Evolutionary conservation across 345 rosid species (phyloP).

Genomic region (Gossypium sturtianum): DNA sequence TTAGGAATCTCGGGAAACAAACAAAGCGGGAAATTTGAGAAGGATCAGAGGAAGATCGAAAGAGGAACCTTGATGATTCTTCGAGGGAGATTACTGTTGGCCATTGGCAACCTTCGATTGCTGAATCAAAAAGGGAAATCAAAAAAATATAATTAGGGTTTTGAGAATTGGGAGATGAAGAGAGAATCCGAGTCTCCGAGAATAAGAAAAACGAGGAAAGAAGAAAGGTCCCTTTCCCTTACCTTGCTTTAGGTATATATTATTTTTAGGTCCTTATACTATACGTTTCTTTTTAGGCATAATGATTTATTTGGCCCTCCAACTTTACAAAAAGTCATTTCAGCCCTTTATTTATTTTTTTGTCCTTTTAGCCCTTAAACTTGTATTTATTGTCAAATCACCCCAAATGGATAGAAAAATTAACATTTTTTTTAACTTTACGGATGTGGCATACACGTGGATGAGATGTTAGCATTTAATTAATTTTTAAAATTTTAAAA

Average conservation of each 20-base stretch:
- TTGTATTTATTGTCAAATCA: no score
- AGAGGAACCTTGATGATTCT: slow-evolving; percentile 87
- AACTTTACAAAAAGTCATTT: no score
- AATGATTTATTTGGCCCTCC: no score
- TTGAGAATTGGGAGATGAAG: slow-evolving; percentile 14
- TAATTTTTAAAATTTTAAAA: no score
- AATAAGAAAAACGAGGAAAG: not conserved
- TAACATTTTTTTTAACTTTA: no score
- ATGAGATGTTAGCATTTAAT: no score
- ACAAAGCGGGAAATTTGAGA: slow-evolving; percentile 3
- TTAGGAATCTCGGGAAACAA: not conserved
- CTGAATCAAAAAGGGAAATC: not conserved
- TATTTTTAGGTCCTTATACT: no score
- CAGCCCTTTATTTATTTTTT: no score
- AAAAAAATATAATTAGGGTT: slow-evolving; percentile 5
- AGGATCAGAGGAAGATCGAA: slow-evolving; percentile 20
- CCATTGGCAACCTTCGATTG: slow-evolving; percentile 42
- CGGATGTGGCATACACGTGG: no score
- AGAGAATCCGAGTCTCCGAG: not conserved
- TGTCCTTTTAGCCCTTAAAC: no score
- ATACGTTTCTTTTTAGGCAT: no score
- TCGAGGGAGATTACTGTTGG: slow-evolving; percentile 93
- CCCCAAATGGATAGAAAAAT: no score
- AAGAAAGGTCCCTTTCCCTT: not conserved
- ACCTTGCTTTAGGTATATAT: not conserved